Base-by-base conservation (phyloP, 2,329 filamentous ascomycete species). In the Aspergillus neotritici region DNA sequence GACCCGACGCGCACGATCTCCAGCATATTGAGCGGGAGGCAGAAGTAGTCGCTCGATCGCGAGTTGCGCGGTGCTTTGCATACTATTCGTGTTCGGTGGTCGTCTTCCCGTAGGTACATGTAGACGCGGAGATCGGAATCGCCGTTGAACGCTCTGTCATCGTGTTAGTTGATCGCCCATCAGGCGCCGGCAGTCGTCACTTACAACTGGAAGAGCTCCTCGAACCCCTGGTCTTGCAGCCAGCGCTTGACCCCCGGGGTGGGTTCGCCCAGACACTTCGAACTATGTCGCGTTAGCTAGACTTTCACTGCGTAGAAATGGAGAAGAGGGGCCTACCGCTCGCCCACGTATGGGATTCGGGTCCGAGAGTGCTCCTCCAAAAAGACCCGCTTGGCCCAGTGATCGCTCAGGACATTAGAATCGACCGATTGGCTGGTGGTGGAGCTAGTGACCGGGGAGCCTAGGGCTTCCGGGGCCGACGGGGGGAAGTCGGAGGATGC, bases 41-140 rank as follows among this genome's bases (percentile, higher is more conserved):
- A 78, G 52, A 67, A 74, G 42, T 69, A 66, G 31, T 71, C 65
- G n/a, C 63, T 67, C 4, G 64, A 60, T 32, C 66, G 63, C 15
- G 51, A 52, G 2, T 61, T 51, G 40, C 71, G 69, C 29, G 67
- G 65, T 1, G 70, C 65, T 42, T 74, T 69, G 56, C 77, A 75
- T 5, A 80, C 59, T 9, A 82, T 74, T 17, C 78, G 70, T 15
- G 72, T 71, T 37, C 76, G 74, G 41, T 70, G 62, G 50, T 82
- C 77, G 0, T 57, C 53, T 8, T 71, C 63, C 10, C 77, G 69
- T 53, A 74, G 69, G 50, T 76, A 80, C n/a, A 77, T 69, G 32
- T 67, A 65, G 13, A 76, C 65, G 31, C 62, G 67, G 14, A 77
- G 64, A 30, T 71, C 64, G 4, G 61, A 56, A 4, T 57, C 69